Percentiles rank a stretch among this genome's conserved stretches.
These are phyloP conservation scores for Acer campestre DNA, from an alignment of 345 rosid genomes.

Conservation along the genomic window DNA sequence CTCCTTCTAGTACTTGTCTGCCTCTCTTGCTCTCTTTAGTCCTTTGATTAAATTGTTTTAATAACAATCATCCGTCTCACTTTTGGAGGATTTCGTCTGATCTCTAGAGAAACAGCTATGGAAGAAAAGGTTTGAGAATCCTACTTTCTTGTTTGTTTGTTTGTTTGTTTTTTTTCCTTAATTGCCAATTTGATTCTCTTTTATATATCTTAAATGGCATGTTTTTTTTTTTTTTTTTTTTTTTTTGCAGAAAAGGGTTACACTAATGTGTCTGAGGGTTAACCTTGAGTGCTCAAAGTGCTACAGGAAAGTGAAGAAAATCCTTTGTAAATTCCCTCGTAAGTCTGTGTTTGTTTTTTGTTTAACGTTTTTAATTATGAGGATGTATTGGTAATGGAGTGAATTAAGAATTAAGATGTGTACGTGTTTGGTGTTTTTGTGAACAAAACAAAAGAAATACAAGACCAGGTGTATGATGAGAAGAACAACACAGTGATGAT, in stretches of 20 bases:
- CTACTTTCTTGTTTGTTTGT: background rate
- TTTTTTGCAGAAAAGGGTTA: conserved; percentile 43
- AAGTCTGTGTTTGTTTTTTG: conserved; percentile 31
- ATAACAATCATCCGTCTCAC: background rate
- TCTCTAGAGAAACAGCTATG: conserved; percentile 23
- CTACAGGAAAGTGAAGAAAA: conserved; percentile 69
- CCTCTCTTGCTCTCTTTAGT: too few species aligned
- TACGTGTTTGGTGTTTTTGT: conserved; percentile 22
- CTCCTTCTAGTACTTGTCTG: too few species aligned
- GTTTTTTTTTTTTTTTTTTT: background rate
- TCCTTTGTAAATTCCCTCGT: conserved; percentile 73
- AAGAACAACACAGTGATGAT: conserved; percentile 64
- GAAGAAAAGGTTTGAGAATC: conserved; percentile 28
- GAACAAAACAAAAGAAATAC: conserved; percentile 74
- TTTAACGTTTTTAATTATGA: too few species aligned
- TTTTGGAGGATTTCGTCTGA: background rate
- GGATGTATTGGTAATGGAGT: conserved; percentile 27
- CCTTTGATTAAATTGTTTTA: too few species aligned
- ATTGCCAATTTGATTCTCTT: background rate
- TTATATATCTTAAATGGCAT: background rate
- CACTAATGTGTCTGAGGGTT: conserved; percentile 68
- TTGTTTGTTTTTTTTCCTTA: background rate
- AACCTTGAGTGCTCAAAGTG: conserved; percentile 72
- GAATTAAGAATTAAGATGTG: conserved; percentile 38
- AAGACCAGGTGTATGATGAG: conserved; percentile 65